Percentiles rank a stretch among this genome's conserved stretches.
phyloP scores from a whole-genome alignment of 176 grass and related monocot genomes.

The Aegilops tauschii region DNA sequence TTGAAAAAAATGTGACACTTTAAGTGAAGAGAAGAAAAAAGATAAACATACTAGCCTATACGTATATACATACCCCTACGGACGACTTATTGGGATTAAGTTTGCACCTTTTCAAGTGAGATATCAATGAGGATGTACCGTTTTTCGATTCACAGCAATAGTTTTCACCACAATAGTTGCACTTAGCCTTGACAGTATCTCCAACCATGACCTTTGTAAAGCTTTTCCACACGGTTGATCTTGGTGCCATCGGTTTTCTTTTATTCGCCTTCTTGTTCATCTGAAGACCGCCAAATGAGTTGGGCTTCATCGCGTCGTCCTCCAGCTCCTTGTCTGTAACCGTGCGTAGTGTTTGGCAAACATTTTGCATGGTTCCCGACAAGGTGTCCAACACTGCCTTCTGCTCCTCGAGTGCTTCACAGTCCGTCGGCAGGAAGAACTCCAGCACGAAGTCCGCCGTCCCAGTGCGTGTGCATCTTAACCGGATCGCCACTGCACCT shows the following conservation, averaged over 20 bases:
- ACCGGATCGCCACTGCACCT: constrained; percentile 65
- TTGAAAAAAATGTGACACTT: no score
- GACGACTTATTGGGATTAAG: not conserved
- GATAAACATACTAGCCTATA: no score
- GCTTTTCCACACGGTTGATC: not conserved
- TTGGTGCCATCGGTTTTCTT: not conserved
- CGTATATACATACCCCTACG: no score
- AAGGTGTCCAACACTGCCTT: fast-evolving
- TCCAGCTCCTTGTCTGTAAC: no score
- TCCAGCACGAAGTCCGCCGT: not conserved
- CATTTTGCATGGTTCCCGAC: fast-evolving
- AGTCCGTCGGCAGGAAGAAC: no score
- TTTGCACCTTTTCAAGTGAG: not conserved
- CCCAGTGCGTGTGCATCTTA: constrained; percentile 57
- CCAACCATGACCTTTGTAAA: not conserved
- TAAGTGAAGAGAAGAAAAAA: no score
- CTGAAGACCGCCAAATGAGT: no score
- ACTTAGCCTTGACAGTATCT: not conserved
- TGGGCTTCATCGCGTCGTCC: no score
- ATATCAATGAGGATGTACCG: not conserved
- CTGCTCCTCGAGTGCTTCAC: no score
- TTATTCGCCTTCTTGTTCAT: not conserved
- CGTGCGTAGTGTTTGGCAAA: no score
- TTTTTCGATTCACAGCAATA: not conserved
- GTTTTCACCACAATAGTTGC: not conserved